Conservation (phyloP, 2,329 filamentous ascomycete genomes). For the Ascochyta viciae-villosae region DNA sequence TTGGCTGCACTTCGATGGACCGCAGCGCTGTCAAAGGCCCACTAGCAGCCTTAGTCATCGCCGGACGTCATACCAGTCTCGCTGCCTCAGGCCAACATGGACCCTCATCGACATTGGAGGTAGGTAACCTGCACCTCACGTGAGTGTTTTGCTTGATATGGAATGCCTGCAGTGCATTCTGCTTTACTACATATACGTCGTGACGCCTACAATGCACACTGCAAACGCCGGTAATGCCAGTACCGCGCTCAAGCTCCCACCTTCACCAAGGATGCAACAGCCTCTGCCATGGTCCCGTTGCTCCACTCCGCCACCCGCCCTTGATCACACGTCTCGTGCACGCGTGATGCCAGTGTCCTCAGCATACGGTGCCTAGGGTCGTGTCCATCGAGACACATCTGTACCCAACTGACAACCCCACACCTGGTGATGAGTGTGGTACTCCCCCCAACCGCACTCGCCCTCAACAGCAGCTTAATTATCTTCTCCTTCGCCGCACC, state of each 20-base stretch:
- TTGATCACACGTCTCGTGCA: slow-evolving; percentile 71
- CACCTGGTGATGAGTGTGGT: slow-evolving; percentile 81
- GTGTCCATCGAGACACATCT: slow-evolving; percentile 61
- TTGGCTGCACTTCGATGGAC: slow-evolving; percentile 8
- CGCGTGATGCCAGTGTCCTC: slow-evolving; percentile 62
- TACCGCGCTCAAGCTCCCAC: slow-evolving; percentile 7
- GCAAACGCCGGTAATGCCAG: background rate
- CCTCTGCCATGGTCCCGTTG: slow-evolving; percentile 42
- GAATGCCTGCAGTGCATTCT: background rate
- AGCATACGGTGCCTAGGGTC: slow-evolving; percentile 60
- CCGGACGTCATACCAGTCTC: slow-evolving; percentile 5
- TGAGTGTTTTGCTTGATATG: no score
- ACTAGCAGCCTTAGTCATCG: slow-evolving; percentile 3
- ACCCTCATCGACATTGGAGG: background rate
- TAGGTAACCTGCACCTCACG: background rate
- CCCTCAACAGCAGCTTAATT: slow-evolving; percentile 67
- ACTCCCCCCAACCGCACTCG: slow-evolving; percentile 74
- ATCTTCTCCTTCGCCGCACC: slow-evolving; percentile 68
- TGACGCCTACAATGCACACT: slow-evolving; percentile 19
- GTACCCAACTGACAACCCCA: slow-evolving; percentile 77
- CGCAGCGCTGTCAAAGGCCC: slow-evolving; percentile 14
- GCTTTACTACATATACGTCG: background rate
- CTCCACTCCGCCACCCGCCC: slow-evolving; percentile 73
- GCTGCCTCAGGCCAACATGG: background rate
- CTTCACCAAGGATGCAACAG: slow-evolving; percentile 18